Evolutionary conservation across 129 eudicot genomes (phyloP).

Genomic region (Artemisia argyi): DNA sequence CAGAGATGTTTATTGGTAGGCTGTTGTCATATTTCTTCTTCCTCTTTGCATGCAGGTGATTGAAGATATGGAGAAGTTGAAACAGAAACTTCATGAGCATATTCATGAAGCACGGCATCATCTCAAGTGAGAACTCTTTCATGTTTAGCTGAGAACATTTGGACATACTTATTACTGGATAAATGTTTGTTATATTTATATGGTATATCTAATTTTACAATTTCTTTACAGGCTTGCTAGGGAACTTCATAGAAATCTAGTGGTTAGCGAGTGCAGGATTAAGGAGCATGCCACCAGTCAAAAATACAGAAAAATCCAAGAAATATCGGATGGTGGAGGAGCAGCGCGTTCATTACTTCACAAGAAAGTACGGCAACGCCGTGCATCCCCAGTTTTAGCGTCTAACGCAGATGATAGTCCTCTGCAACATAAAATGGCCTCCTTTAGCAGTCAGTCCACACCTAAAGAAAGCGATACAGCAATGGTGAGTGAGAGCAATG

Average conservation of each 20-base stretch:
- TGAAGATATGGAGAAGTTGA: slow-evolving; percentile 90
- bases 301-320: slow-evolving; percentile 61
- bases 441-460: slow-evolving; percentile 26
- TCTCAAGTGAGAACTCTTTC: slow-evolving; percentile 62
- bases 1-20: background rate
- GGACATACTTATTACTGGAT: background rate
- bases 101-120: slow-evolving; percentile 55
- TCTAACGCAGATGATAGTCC: slow-evolving; percentile 29
- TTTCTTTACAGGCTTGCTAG: slow-evolving; percentile 57
- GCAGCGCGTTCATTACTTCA: slow-evolving; percentile 78
- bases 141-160: background rate
- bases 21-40: slow-evolving; percentile 9
- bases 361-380: slow-evolving; percentile 54
- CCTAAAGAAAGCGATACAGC: slow-evolving; percentile 19
- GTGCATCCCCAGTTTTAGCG: slow-evolving; percentile 39
- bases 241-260: slow-evolving; percentile 56
- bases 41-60: slow-evolving; percentile 60
- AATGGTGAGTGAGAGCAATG: slow-evolving; percentile 6
- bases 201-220: background rate
- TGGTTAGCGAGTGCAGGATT: slow-evolving; percentile 47
- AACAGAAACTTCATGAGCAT: slow-evolving; percentile 70
- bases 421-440: slow-evolving; percentile 1
- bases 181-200: background rate
- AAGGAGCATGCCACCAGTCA: slow-evolving; percentile 43
- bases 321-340: slow-evolving; percentile 64